A percentile compares a stretch with the other conserved stretches of the same genome.
Evolutionary conservation across 1,284 basidiomycete genomes (phyloP).

Genomic region (Apiotrichum siamense): DNA sequence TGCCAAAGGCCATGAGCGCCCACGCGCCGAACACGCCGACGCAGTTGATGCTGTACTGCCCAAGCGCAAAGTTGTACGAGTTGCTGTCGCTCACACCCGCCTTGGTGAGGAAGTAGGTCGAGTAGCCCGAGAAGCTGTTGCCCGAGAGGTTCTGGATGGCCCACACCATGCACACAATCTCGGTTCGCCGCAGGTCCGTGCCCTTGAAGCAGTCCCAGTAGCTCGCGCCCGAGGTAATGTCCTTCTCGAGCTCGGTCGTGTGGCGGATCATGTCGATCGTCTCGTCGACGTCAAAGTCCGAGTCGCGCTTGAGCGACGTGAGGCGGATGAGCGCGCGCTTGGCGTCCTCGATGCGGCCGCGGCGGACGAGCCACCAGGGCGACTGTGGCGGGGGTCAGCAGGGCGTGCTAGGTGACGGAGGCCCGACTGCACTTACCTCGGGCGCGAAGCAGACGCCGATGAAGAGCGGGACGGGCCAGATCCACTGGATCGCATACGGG

Average conservation of each 20-base stretch:
- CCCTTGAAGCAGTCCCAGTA: slow-evolving; percentile 51
- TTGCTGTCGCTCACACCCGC: slow-evolving; percentile 45
- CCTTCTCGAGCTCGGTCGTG: slow-evolving; percentile 35
- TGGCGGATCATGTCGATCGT: slow-evolving; percentile 48
- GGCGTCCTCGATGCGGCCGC: slow-evolving; percentile 48
- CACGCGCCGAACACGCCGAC: slow-evolving; percentile 40
- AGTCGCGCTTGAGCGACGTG: slow-evolving; percentile 30
- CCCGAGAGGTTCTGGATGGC: slow-evolving; percentile 43
- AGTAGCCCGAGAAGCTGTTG: slow-evolving; percentile 34
- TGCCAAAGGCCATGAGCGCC: slow-evolving; percentile 43
- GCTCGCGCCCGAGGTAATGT: slow-evolving; percentile 33
- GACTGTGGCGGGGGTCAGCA: too few species aligned
- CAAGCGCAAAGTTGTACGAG: slow-evolving; percentile 48
- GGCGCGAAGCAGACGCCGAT: slow-evolving; percentile 33
- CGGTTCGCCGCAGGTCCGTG: slow-evolving; percentile 39
- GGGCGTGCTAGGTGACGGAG: too few species aligned
- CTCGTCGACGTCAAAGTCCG: slow-evolving; percentile 46
- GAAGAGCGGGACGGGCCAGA: slow-evolving; percentile 36
- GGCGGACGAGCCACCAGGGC: slow-evolving; percentile 23
- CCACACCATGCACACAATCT: slow-evolving; percentile 44
- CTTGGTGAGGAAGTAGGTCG: slow-evolving; percentile 48
- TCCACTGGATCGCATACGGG: slow-evolving; percentile 32
- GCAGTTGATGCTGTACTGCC: slow-evolving; percentile 36
- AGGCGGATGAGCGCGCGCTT: slow-evolving; percentile 45
- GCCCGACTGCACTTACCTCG: too few species aligned